A percentile compares a stretch with the other conserved stretches of the same genome.
These are phyloP conservation scores for Aspergillus fijiensis DNA, from an alignment of 2,329 filamentous ascomycete species.

Conservation along the genomic window DNA sequence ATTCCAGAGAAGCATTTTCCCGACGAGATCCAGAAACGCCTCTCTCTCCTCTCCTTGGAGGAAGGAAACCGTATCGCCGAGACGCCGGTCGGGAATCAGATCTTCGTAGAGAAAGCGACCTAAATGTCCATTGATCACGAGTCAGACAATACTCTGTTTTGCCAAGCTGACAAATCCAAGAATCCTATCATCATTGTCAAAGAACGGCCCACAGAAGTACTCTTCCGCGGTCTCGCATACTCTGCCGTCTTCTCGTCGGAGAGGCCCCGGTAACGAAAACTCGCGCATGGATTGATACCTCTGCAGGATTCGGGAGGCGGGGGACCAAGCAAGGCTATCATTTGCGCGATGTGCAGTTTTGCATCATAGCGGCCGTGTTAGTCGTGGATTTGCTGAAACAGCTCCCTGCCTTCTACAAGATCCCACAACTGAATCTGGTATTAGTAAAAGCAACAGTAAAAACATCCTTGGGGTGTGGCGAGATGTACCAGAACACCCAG, in stretches of 20 bases:
- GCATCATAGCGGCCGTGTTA: conserved; percentile 37
- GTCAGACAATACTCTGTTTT: too few relatives aligned
- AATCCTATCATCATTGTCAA: conserved; percentile 32
- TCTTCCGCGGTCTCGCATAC: conserved; percentile 34
- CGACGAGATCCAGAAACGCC: conserved; percentile 32
- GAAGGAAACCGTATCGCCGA: conserved; percentile 29
- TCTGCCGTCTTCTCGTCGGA: conserved; percentile 29
- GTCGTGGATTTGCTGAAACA: conserved; percentile 39
- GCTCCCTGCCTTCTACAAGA: conserved; percentile 38
- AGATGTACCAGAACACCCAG: conserved; percentile 37
- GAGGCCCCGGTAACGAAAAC: conserved; percentile 30
- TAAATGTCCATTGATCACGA: conserved; percentile 12
- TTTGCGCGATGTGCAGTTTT: conserved; percentile 44
- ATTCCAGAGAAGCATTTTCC: conserved; percentile 34
- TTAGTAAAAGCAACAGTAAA: conserved; percentile 19
- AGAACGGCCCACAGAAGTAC: conserved; percentile 41
- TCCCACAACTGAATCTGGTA: conserved; percentile 35
- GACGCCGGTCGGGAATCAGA: conserved; percentile 33
- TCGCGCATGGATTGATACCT: conserved; percentile 34
- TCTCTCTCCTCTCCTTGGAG: conserved; percentile 32
- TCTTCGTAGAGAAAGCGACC: conserved; percentile 35
- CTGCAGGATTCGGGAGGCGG: conserved; percentile 39
- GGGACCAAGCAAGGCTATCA: conserved; percentile 44
- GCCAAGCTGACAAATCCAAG: conserved; percentile 3
- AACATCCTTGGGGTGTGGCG: conserved; percentile 17